Base-by-base conservation (phyloP, 1,139 yeast species). In the Yamadazyma atlantica region DNA sequence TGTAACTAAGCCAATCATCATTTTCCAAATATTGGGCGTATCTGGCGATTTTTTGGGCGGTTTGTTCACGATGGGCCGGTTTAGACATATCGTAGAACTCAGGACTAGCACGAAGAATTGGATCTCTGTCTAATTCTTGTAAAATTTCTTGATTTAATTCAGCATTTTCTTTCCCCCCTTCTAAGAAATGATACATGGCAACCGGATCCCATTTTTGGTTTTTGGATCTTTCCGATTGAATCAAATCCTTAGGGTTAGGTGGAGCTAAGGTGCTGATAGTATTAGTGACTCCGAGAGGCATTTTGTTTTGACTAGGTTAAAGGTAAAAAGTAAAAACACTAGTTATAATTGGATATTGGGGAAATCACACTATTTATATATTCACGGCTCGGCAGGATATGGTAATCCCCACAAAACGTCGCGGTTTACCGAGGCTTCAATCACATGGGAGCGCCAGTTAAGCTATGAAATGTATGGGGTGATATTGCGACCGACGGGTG, bases 91-190 rank as follows among this genome's bases (percentile, higher is more conserved):
- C 75, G 45, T 72, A 74, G 41, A 62, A 62, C 25, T 57, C 52
- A 4, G 72, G 58, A 34, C 61, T 61, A 3, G 67, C 60, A 32
- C 61, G 59, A 38, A 74, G 54, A 29, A 72, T 55, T 2, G 80
- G 78, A 47, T 74, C 80, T 48, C 79, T 60, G 53, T 74, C 80
- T 50, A 74, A 57, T 39, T 73, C 73, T 49, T 69, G 75, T 50
- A 66, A 51, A 35, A 72, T 45, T 13, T 49, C 43, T 35, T 62
- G 56, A 13, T 68, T 62, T 37, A 58, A 58, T 18, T 61, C 59
- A 19, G 75, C 59, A 18, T 57, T 57, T 29, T 64, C 63, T 38
- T 55, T 46, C 8, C 69, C 58, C 12, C 76, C 76, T 55, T 74
- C 80, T 43, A 74, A 57, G 45, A 73, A 74, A 35, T 60, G 54